Evolutionary conservation across 495 filamentous ascomycete genomes (phyloP), one percentile per base, ranked within the genome.

Genomic region (Penicillium mononematosum): DNA sequence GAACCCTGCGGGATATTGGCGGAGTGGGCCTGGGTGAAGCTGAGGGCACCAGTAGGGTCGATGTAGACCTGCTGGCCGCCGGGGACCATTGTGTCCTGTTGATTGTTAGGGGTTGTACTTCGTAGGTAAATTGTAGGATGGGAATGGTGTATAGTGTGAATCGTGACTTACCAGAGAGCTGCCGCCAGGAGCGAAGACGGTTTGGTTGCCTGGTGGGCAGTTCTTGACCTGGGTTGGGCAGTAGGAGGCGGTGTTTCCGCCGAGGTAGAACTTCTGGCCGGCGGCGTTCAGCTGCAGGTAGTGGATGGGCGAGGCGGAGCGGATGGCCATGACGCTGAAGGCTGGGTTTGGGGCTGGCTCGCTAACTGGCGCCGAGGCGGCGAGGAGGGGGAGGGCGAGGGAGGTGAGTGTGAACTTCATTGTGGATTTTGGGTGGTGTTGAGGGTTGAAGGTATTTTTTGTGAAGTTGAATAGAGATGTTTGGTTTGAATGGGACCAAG

Each of bases 31-130:
- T 70, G 72, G 3, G 84, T 86, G 76, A 83, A 88, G 51, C 66
- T 70, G 34, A 90, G 68, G 27, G 79, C 74, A 48, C 86, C 86
- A 25, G 73, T 65, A 5, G 79, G 71, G 17, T 62, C 68, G 34
- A 89, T 74, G 68, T 87, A 91, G 70, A 84, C 78, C 55, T 72
- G 70, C 62, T 89, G 85, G 22, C 87, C 86, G 44, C 85, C 86
- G 17, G 87, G 85, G 27, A 89, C 86, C 45, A 72, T 64, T 55
- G 82, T 79, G 59, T 77, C 63, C 75, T 72, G 55, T 32, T n/a
- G 2, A 12, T 11, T 34, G n/a, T 47, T 29, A 58, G 55, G 0
- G 14, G n/a, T 17, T 25, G 32, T 32, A 16, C 10, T 45, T 24
- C 4, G 22, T 24, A 24, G 22, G 22, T 24, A 24, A 24, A 0